Evolutionary conservation across 1,284 basidiomycete species (phyloP).

Genomic region (Leucoagaricus sp.): DNA sequence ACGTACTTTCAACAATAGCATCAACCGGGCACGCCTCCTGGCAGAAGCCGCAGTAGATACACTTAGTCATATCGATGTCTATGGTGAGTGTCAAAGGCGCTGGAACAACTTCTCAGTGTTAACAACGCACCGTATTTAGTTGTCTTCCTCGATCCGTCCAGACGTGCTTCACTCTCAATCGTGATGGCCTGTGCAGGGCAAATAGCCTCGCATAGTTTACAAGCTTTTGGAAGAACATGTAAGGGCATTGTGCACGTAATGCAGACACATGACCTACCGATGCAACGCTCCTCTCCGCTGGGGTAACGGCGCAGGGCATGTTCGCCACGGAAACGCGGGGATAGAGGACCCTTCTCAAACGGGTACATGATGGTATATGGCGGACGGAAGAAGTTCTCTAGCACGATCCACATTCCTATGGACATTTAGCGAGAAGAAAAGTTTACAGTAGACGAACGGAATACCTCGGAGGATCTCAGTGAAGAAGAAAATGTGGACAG

Average conservation of each 20-base stretch:
- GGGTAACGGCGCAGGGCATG: constrained; percentile 98
- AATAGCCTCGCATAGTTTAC: constrained; percentile 99
- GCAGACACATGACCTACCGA: constrained; percentile 57
- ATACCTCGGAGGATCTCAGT: constrained; percentile 95
- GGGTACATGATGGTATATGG: constrained; percentile 99
- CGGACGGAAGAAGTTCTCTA: constrained; percentile 96
- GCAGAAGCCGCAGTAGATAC: constrained; percentile 98
- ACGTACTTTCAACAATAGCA: constrained; percentile 97
- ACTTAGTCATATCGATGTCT: constrained; percentile 98
- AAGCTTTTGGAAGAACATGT: constrained; percentile 56
- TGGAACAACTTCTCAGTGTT: constrained; percentile 15
- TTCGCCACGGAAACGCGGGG: constrained; percentile 98
- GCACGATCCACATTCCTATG: constrained; percentile 97
- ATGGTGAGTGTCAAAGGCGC: constrained; percentile 22
- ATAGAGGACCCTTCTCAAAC: constrained; percentile 97
- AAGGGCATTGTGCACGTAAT: constrained; percentile 25
- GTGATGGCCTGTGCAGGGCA: constrained; percentile 99
- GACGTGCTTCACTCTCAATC: constrained; percentile 95
- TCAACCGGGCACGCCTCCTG: constrained; percentile 99
- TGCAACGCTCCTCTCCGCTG: constrained; percentile 98
- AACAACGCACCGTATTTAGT: constrained; percentile 85
- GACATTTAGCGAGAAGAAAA: constrained; percentile 4
- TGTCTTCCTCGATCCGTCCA: constrained; percentile 95
- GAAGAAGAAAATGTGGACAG: constrained; percentile 96
- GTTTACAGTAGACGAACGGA: constrained; percentile 22